Evolutionary conservation across 192 early-diverging fungal genomes (phyloP).

Genomic region (Backusella tarrabulga): DNA sequence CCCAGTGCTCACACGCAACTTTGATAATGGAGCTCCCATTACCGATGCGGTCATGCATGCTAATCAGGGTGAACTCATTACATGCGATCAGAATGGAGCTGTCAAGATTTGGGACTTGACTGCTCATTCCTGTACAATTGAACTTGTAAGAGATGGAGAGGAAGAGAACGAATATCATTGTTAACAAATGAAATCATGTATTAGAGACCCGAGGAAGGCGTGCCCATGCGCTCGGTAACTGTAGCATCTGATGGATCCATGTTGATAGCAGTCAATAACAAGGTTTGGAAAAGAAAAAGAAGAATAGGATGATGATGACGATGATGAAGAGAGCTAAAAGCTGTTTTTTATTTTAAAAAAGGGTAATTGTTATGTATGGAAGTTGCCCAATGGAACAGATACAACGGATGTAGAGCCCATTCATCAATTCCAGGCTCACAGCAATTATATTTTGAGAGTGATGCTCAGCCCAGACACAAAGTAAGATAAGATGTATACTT

Average conservation of each 20-base stretch:
- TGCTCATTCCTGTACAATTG: slow-evolving; percentile 59
- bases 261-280: slow-evolving; percentile 84
- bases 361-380: slow-evolving; percentile 64
- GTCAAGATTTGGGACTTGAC: slow-evolving; percentile 74
- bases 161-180: background rate
- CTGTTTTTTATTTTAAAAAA: background rate
- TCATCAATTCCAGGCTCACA: slow-evolving; percentile 73
- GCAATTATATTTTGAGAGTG: slow-evolving; percentile 81
- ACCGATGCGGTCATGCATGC: slow-evolving; percentile 69
- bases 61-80: slow-evolving; percentile 82
- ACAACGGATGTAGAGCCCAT: slow-evolving; percentile 64
- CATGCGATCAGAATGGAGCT: slow-evolving; percentile 76
- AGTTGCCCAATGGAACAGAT: slow-evolving; percentile 64
- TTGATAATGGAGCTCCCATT: slow-evolving; percentile 58
- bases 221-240: slow-evolving; percentile 76
- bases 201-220: slow-evolving; percentile 74
- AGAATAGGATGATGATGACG: background rate
- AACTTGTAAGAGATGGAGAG: slow-evolving; percentile 41
- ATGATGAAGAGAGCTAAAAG: background rate
- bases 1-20: slow-evolving; percentile 54
- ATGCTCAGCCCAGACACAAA: slow-evolving; percentile 81
- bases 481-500: slow-evolving; percentile 35
- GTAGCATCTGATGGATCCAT: slow-evolving; percentile 81
- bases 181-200: background rate
- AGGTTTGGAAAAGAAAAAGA: slow-evolving; percentile 41